These are phyloP conservation scores for Cyclanthera cordifolia DNA, from an alignment of 306 rosid species.

Conservation along the genomic window DNA sequence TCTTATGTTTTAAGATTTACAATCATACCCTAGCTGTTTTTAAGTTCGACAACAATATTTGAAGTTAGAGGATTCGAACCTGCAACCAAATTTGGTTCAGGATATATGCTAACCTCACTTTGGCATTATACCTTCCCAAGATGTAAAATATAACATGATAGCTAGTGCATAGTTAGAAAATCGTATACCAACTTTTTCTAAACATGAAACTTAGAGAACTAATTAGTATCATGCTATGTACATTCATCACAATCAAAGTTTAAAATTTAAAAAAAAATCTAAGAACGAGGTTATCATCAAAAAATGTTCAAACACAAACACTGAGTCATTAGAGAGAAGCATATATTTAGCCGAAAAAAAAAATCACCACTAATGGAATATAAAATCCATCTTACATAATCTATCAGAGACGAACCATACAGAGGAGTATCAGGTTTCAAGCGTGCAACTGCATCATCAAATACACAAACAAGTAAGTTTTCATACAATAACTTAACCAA, in stretches of 20 bases:
- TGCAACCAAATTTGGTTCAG: too few relatives aligned
- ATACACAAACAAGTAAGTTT: not conserved
- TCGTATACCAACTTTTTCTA: not conserved
- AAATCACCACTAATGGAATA: not conserved
- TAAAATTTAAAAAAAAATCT: too few relatives aligned
- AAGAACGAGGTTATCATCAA: not conserved
- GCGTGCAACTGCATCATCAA: slow-evolving; percentile 46
- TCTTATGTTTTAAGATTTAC: not conserved
- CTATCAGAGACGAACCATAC: slow-evolving; percentile 50
- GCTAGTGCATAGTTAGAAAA: too few relatives aligned
- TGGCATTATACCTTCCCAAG: too few relatives aligned
- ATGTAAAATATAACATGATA: too few relatives aligned
- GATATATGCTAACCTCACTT: too few relatives aligned
- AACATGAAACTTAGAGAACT: too few relatives aligned
- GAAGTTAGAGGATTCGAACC: too few relatives aligned
- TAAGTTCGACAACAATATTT: too few relatives aligned
- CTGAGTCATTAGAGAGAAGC: too few relatives aligned
- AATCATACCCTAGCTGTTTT: not conserved
- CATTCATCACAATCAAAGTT: not conserved
- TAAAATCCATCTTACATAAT: slow-evolving; percentile 24
- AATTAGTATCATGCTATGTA: not conserved
- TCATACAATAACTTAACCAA: not conserved
- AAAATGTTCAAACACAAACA: not conserved
- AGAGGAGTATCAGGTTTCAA: slow-evolving; percentile 35
- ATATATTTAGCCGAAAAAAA: too few relatives aligned